These are phyloP conservation scores for Tetrapyrgos nigripes DNA, from an alignment of 1,284 basidiomycete species.

Conservation along the genomic window DNA sequence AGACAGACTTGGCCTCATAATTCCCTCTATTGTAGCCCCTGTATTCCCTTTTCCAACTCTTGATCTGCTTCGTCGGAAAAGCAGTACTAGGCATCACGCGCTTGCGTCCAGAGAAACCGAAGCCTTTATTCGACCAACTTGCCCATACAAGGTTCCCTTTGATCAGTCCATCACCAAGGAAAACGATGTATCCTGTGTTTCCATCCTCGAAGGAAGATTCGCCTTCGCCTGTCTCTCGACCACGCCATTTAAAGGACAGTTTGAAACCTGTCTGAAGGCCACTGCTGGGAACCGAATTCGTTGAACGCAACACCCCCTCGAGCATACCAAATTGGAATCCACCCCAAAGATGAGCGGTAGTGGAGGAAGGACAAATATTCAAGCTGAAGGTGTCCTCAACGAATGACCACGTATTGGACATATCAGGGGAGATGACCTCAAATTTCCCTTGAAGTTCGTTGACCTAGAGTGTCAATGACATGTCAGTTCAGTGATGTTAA, in stretches of 20 bases:
- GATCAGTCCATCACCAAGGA: constrained; percentile 28
- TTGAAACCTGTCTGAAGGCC: constrained; percentile 18
- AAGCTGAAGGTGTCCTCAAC: constrained; percentile 18
- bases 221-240: constrained; percentile 24
- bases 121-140: constrained; percentile 11
- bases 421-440: constrained; percentile 24
- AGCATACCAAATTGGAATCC: constrained; percentile 35
- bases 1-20: constrained; percentile 18
- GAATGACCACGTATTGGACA: constrained; percentile 23
- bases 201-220: constrained; percentile 24
- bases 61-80: constrained; percentile 15
- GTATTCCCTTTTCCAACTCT: constrained; percentile 28
- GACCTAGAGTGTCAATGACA: too few relatives aligned
- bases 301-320: constrained; percentile 28
- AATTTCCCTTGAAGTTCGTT: constrained; percentile 23
- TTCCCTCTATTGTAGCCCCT: constrained; percentile 21
- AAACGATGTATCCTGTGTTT: constrained; percentile 27
- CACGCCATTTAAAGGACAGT: constrained; percentile 28
- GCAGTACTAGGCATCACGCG: constrained; percentile 9
- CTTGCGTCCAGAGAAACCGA: constrained; percentile 23
- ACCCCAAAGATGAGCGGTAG: constrained; percentile 29
- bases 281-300: constrained; percentile 9
- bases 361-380: constrained; percentile 27
- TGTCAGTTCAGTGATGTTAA: neutral
- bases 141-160: constrained; percentile 23